Evolutionary conservation across 2,329 filamentous ascomycete species (phyloP), one percentile per base, ranked within the genome.

Genomic region (Microdochium paspali): DNA sequence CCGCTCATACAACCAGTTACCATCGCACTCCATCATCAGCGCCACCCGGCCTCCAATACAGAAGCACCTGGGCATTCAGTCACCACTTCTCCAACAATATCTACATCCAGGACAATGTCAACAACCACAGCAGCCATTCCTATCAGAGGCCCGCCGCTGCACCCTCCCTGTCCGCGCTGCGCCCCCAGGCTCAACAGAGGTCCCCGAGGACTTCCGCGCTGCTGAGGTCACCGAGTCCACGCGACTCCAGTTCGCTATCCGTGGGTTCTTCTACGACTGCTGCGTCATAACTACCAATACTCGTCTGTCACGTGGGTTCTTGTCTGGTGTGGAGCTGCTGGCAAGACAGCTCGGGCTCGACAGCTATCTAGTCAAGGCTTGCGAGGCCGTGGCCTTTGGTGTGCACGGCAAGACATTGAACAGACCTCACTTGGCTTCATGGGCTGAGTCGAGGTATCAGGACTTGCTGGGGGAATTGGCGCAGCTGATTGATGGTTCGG

Each of bases 231-330:
- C 54, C 4, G n/a, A 53, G 24, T 47, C 46, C 13, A 45, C 54
- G 47, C 51, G 48, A 18, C 46, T 55, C 20, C 20, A 23, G 18
- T 48, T 52, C 25, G 45, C 53, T 18, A 40, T 56, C 21, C 39
- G 51, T 45, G 48, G 53, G 24, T 58, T 58, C 49, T 53, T 54
- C 45, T 56, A 58, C 35, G 56, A 57, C 12, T 58, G 48, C 24
- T 54, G 51, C 39, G 23, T 57, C 25, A n/a, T 49, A 7, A 47
- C 54, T 9, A 45, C 51, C 10, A 56, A 55, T 42, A 24, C 15
- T 15, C 44, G 48, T 20, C 43, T 58, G 2, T 57, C 56, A 30
- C 32, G 50, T 24, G 55, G 55, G 2, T 56, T 45, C 35, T 49
- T 58, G 12, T 44, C 50, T 43, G 43, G 49, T 13, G 28, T 58